Base-by-base conservation (phyloP, 768 basidiomycete species). In the Calocybe indica region DNA sequence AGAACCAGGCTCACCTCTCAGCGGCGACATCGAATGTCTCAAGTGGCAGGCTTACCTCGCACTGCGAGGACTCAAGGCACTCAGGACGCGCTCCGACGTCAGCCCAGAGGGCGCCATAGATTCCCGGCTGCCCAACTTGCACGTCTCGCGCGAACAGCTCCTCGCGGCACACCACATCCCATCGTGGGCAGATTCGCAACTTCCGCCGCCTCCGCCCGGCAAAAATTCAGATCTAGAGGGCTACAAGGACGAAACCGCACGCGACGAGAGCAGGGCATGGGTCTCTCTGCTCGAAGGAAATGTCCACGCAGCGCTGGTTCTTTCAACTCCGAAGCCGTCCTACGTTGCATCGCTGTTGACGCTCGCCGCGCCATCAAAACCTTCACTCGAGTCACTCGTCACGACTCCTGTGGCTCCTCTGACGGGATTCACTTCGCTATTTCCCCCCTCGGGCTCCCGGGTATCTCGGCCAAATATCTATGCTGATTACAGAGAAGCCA, bases 21-120 rank as follows among this genome's bases (percentile, higher is more conserved):
- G 86, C 64, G 62, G 73, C 45, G 89, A 92, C 65, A 82, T 91
- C 55, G 88, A 91, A 55, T 92, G 89, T 61, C 77, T 92, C 59
- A 91, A 89, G 66, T 92, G 89, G 89, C 90, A 92, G 63, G 87
- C 90, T 0, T 90, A 85, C 55, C 71, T 88, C 41, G 83, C 83
- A 22, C 78, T 85, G 41, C 82, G 85, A 48, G 80, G 79, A 6
- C 58, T 86, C 50, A 59, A 56, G 13, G 52, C 62, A 55, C 64
- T 88, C 46, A 65, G 63, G 14, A 61, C 90, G 10, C 79, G 86
- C 38, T 85, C 79, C 67, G 85, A 91, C 62, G 70, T 92, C 29
- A 61, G 76, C 11, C 70, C 78, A 15, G 81, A 86, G 45, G 90
- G 90, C 32, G 84, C 79, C 5, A 64, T 88, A 35, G 85, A 80